A percentile compares a stretch with the other conserved stretches of the same genome.
Evolutionary conservation across 1,139 yeast genomes (phyloP).

Genomic region (Scheffersomyces quercinus): DNA sequence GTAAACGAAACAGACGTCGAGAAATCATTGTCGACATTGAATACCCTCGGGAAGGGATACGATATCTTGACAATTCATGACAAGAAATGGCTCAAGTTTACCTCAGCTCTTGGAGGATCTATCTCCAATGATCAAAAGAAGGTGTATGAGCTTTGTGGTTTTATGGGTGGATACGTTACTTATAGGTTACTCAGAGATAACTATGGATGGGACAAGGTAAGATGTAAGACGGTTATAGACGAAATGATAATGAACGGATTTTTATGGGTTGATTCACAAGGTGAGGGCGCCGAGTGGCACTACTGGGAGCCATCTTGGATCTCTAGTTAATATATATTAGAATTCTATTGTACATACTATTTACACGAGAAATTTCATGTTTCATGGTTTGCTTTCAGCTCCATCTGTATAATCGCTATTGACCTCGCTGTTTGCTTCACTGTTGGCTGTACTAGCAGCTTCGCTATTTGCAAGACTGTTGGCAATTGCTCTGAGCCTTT

Average conservation of each 20-base stretch:
- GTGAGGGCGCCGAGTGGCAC: conserved; percentile 43
- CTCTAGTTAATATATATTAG: background rate
- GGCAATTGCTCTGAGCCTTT: conserved; percentile 20
- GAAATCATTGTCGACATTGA: conserved; percentile 53
- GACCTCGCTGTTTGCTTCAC: background rate
- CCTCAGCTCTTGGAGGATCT: conserved; percentile 30
- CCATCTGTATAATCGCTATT: background rate
- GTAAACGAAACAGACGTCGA: conserved; percentile 50
- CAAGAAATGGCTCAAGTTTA: conserved; percentile 43
- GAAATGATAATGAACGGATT: conserved; percentile 82
- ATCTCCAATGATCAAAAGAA: conserved; percentile 61
- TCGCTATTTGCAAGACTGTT: background rate
- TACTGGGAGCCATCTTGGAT: conserved; percentile 66
- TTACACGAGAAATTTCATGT: background rate
- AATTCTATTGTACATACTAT: background rate
- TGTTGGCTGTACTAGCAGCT: background rate
- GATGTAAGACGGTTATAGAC: conserved; percentile 66
- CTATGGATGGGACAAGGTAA: conserved; percentile 63
- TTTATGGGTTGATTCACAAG: conserved; percentile 78
- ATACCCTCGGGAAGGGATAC: conserved; percentile 38
- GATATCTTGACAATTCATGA: conserved; percentile 33
- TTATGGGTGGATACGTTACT: conserved; percentile 67
- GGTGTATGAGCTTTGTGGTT: conserved; percentile 72
- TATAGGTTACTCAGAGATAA: conserved; percentile 65
- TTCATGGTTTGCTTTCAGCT: too few species aligned